Conservation (phyloP, 2,329 filamentous ascomycete species). For the Aphanoascus verrucosus region DNA sequence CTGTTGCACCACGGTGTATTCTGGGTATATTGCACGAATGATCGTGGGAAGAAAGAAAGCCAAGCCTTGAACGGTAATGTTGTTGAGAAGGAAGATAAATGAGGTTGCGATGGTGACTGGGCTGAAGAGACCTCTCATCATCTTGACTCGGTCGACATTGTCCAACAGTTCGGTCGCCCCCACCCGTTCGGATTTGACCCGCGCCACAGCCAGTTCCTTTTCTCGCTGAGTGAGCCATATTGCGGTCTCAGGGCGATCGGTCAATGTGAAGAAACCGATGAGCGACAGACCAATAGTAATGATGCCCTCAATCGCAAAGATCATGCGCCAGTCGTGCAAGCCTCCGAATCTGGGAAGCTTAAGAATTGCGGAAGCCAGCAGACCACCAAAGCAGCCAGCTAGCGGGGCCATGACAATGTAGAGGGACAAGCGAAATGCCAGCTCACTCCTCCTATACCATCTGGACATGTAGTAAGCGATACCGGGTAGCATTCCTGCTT, state of each 20-base stretch:
- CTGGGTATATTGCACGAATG: conserved; percentile 13
- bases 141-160: conserved; percentile 10
- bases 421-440: conserved; percentile 55
- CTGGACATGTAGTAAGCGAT: conserved; percentile 63
- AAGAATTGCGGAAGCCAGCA: conserved; percentile 43
- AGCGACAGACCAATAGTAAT: conserved; percentile 13
- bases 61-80: conserved; percentile 63
- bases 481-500: conserved; percentile 63
- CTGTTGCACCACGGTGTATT: conserved; percentile 28
- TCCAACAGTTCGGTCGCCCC: conserved; percentile 13
- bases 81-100: conserved; percentile 47
- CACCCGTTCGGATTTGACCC: conserved; percentile 15
- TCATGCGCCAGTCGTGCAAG: conserved; percentile 14
- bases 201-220: conserved; percentile 13
- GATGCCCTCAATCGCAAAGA: conserved; percentile 16
- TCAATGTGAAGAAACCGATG: conserved; percentile 12
- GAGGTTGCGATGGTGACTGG: conserved; percentile 11
- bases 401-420: conserved; percentile 63
- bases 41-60: conserved; percentile 15
- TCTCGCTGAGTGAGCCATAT: conserved; percentile 13
- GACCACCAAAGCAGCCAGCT: conserved; percentile 59
- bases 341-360: conserved; percentile 14
- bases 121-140: conserved; percentile 12
- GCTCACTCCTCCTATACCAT: conserved; percentile 60
- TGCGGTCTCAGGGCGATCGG: conserved; percentile 13